Conservation (phyloP, 2,329 filamentous ascomycete genomes). For the Aspergillus glaucus region DNA sequence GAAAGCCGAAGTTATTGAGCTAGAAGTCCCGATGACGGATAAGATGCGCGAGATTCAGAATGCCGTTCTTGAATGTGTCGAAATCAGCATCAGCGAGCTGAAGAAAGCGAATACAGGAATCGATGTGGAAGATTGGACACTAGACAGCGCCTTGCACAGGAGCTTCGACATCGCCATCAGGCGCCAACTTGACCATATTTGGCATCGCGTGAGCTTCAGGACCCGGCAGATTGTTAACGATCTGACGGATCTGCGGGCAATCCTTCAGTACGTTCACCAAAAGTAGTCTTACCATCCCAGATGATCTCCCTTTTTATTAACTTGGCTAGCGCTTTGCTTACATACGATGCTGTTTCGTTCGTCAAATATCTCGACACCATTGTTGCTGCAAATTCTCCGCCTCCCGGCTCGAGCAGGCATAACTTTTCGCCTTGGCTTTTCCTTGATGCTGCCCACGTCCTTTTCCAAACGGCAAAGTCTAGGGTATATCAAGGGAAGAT, state of each 20-base stretch:
- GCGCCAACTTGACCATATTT: slow-evolving; percentile 88
- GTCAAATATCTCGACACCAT: slow-evolving; percentile 92
- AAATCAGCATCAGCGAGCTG: slow-evolving; percentile 86
- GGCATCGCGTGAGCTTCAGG: slow-evolving; percentile 93
- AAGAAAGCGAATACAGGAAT: slow-evolving; percentile 85
- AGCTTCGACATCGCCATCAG: slow-evolving; percentile 88
- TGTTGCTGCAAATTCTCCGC: slow-evolving; percentile 80
- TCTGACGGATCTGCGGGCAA: slow-evolving; percentile 70
- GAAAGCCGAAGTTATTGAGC: slow-evolving; percentile 93
- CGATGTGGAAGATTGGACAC: slow-evolving; percentile 94
- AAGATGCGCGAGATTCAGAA: slow-evolving; percentile 90
- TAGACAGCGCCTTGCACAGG: slow-evolving; percentile 84
- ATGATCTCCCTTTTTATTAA: slow-evolving; percentile 7
- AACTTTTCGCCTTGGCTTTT: slow-evolving; percentile 95
- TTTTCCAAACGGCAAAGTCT: slow-evolving; percentile 83
- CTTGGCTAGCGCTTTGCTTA: slow-evolving; percentile 55
- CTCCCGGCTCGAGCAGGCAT: slow-evolving; percentile 77
- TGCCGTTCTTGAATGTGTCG: slow-evolving; percentile 91
- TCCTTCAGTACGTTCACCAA: slow-evolving; percentile 59
- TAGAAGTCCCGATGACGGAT: slow-evolving; percentile 94
- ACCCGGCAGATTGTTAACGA: slow-evolving; percentile 93
- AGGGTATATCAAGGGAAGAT: slow-evolving; percentile 77
- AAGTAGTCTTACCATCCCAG: not conserved
- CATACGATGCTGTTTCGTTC: slow-evolving; percentile 85
- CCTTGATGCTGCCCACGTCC: slow-evolving; percentile 85